Base-by-base conservation (phyloP, 2,329 filamentous ascomycete species). In the Exophiala aquamarina region DNA sequence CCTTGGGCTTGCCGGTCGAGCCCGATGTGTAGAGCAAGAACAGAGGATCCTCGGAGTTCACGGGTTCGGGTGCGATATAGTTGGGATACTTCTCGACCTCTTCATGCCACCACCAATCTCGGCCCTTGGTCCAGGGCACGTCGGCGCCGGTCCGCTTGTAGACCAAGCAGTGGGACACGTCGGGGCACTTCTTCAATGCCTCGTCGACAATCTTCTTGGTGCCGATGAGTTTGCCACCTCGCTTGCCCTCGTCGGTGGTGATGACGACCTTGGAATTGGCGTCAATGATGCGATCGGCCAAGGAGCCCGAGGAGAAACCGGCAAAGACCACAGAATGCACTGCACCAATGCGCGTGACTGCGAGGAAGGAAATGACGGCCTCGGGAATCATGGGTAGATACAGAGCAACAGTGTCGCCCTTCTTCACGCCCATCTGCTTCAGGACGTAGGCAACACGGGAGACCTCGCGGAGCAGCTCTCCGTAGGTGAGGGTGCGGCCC, bases 321-420 rank as follows among this genome's bases (percentile, higher is more conserved):
- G 93, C 93, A 64, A 98, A 98, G 57, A 98, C 87, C 45, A 98
- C 92, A 0, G 93, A 97, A 80, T 98, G 93, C 3, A 98, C 81
- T 32, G 93, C 93, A 54, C 93, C 93, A 60, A 98, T 95, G 65
- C 93, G 89, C 29, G 84, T 75, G 70, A 91, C 94, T 52, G 93
- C 93, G 47, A 98, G 78, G 70, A 98, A 88, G 44, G 93, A 86
- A 62, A 98, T 78, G 49, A 98, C 63, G 5, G 93, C 93, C 71
- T 98, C 92, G 46, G 93, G 93, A 69, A 98, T 95, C 93, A 98
- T 98, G 68, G 93, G 93, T 57, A 98, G 75, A 76, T 98, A 98
- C 58, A 98, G 87, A 55, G 90, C 93, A 47, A 98, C 91, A 3
- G 91, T 95, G 71, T 98, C 93, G 46, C 93, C 93, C 78, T 96